Conservation (phyloP, 257 asterid species). For the Ocimum tenuiflorum region DNA sequence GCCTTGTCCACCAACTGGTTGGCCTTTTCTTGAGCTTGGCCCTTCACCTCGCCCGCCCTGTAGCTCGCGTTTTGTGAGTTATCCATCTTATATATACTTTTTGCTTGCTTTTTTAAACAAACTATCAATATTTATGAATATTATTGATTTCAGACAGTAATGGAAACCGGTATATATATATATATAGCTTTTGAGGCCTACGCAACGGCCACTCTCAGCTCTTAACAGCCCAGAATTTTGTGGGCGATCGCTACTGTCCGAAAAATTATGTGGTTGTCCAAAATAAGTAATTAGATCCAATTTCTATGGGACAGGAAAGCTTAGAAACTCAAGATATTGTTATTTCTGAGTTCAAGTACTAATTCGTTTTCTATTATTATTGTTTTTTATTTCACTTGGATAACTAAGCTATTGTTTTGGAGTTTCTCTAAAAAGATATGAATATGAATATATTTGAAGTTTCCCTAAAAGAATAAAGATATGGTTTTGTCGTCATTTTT, state of each 20-base stretch:
- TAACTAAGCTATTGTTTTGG: too few species aligned
- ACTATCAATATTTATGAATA: too few species aligned
- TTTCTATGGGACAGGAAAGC: not conserved
- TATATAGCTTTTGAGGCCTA: conserved; percentile 18
- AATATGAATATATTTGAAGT: too few species aligned
- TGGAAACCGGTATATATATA: not conserved
- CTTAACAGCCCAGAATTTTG: not conserved
- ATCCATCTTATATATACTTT: conserved; percentile 18
- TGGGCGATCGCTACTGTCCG: not conserved
- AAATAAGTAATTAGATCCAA: not conserved
- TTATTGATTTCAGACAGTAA: not conserved
- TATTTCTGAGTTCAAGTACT: too few species aligned
- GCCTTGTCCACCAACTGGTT: conserved; percentile 51
- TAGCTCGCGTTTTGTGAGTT: conserved; percentile 27
- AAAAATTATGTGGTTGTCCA: not conserved
- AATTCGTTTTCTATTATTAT: too few species aligned
- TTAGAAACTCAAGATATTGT: not conserved
- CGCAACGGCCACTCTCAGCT: too few species aligned
- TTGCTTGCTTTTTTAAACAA: not conserved
- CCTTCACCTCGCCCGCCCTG: conserved; percentile 33
- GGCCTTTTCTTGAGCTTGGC: conserved; percentile 40
- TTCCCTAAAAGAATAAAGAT: too few species aligned
- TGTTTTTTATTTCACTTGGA: too few species aligned
- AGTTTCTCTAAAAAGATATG: too few species aligned
- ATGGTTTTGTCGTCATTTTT: too few species aligned